Evolutionary conservation across 257 asterid genomes (phyloP).

Genomic region (Misopates orontium): DNA sequence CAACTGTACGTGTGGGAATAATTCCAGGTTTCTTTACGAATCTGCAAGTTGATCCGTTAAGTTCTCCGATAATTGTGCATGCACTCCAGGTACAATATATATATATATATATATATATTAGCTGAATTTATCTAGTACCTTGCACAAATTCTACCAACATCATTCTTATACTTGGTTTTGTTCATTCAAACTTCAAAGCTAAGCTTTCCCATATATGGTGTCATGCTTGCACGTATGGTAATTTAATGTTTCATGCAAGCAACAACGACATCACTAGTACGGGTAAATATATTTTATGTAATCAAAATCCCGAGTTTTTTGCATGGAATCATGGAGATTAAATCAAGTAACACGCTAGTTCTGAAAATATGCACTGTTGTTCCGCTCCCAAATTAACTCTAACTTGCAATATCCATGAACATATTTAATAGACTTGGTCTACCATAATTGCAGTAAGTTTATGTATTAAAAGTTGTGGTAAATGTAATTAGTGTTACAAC

Average conservation of each 20-base stretch:
- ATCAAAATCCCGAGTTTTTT: conserved; percentile 31
- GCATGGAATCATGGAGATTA: conserved; percentile 31
- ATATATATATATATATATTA: background rate
- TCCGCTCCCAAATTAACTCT: too few species aligned
- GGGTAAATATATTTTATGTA: conserved; percentile 4
- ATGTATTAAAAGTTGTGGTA: too few species aligned
- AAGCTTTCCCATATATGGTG: conserved; percentile 32
- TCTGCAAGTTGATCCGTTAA: conserved; percentile 22
- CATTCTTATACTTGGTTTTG: background rate
- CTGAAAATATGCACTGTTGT: too few species aligned
- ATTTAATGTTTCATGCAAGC: conserved; percentile 28
- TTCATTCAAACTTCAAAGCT: conserved; percentile 42
- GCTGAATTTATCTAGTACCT: too few species aligned
- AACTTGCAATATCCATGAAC: too few species aligned
- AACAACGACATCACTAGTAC: conserved; percentile 4
- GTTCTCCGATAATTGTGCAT: conserved; percentile 34
- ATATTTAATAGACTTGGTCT: too few species aligned
- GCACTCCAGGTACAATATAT: conserved; percentile 24
- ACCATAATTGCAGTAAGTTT: too few species aligned
- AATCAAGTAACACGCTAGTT: conserved; percentile 22
- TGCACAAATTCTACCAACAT: too few species aligned
- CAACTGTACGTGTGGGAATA: conserved; percentile 38
- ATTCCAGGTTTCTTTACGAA: conserved; percentile 31
- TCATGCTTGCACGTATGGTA: conserved; percentile 56
- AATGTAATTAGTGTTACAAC: too few species aligned